Conservation (phyloP, 2,329 filamentous ascomycete species). For the Colletotrichum sansevieriae region DNA sequence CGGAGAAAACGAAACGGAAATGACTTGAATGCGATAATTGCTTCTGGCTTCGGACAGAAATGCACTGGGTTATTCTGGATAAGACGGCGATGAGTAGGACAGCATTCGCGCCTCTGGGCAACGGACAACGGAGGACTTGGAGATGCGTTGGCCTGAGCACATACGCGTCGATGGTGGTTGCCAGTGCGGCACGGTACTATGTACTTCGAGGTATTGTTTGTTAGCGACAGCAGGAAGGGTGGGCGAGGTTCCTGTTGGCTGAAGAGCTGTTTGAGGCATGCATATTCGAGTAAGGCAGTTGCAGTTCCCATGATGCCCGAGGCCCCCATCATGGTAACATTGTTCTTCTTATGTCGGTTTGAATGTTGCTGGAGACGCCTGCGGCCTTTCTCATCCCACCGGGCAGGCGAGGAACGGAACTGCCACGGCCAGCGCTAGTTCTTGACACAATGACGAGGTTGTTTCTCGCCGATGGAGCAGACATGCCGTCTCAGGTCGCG, state of each 20-base stretch:
- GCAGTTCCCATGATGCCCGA: slow-evolving; percentile 27
- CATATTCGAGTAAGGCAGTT: slow-evolving; percentile 31
- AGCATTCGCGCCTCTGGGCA: background rate
- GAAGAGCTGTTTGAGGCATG: slow-evolving; percentile 33
- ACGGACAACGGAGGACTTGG: background rate
- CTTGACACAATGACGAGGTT: slow-evolving; percentile 24
- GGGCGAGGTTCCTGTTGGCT: slow-evolving; percentile 31
- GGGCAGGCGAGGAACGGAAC: slow-evolving; percentile 3
- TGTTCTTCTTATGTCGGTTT: background rate
- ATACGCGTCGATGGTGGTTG: slow-evolving; percentile 26
- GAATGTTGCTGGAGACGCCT: slow-evolving; percentile 7
- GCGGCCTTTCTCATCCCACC: slow-evolving; percentile 19
- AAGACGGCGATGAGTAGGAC: slow-evolving; percentile 16
- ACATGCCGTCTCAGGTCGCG: slow-evolving; percentile 16
- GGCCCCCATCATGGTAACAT: slow-evolving; percentile 31
- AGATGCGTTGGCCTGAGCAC: slow-evolving; percentile 29
- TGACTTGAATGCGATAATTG: slow-evolving; percentile 8
- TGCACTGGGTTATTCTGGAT: slow-evolving; percentile 17
- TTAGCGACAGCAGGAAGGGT: slow-evolving; percentile 19
- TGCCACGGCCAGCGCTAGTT: slow-evolving; percentile 31
- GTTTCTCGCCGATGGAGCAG: slow-evolving; percentile 8
- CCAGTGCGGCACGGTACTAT: slow-evolving; percentile 30
- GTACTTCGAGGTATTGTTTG: slow-evolving; percentile 18
- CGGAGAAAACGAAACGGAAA: slow-evolving; percentile 16
- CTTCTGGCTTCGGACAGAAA: slow-evolving; percentile 1